These are phyloP conservation scores for Backusella psychrophila DNA, from an alignment of 192 early-diverging fungal genomes.

Conservation along the genomic window DNA sequence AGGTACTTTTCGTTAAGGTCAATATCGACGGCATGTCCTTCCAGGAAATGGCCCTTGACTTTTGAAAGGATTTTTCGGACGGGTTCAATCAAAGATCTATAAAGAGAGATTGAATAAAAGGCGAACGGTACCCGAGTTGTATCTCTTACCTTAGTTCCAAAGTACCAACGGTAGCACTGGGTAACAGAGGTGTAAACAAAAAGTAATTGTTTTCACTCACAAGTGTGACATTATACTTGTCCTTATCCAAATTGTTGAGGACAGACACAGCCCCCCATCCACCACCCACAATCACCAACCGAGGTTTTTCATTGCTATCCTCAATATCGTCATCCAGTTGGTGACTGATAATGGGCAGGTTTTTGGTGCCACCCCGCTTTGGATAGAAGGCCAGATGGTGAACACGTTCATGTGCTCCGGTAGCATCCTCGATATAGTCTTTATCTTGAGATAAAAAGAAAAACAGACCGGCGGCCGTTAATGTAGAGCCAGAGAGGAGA, in stretches of 20 bases:
- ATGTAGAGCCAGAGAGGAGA: neutral
- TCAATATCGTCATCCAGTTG: constrained; percentile 42
- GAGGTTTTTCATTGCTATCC: constrained; percentile 28
- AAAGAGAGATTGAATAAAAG: too few relatives aligned
- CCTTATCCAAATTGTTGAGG: constrained; percentile 49
- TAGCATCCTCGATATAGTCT: neutral
- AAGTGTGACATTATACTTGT: constrained; percentile 53
- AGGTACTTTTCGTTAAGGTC: constrained; percentile 50
- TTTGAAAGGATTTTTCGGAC: constrained; percentile 45
- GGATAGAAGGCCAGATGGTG: constrained; percentile 20
- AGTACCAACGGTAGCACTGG: constrained; percentile 56
- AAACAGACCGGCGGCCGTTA: neutral
- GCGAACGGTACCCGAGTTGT: neutral
- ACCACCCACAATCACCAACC: constrained; percentile 50
- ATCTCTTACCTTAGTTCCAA: constrained; percentile 51
- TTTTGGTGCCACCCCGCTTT: constrained; percentile 44
- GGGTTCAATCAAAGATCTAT: constrained; percentile 54
- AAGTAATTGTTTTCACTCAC: constrained; percentile 50
- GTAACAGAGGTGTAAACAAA: constrained; percentile 52
- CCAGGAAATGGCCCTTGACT: constrained; percentile 46
- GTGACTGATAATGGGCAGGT: constrained; percentile 40
- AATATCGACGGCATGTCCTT: constrained; percentile 47
- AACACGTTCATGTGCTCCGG: neutral
- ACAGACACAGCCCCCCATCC: constrained; percentile 51
- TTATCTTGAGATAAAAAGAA: constrained; percentile 1